Base-by-base conservation (phyloP, 768 basidiomycete species). In the Leccinum olivaceopallidum region DNA sequence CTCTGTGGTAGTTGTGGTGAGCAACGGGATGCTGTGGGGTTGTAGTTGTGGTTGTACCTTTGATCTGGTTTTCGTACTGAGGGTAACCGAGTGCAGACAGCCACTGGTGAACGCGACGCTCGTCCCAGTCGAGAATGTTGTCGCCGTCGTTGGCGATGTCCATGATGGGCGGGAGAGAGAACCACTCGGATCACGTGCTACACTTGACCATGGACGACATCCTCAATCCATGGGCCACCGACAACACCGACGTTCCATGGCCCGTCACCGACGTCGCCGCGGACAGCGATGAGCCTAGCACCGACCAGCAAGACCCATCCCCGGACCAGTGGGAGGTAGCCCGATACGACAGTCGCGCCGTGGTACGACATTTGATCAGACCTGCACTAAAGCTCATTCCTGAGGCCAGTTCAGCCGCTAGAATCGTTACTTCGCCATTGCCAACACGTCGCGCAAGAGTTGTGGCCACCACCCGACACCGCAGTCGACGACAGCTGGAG, bases 11-110 rank as follows among this genome's bases (percentile, higher is more conserved):
- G 64, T 47, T 47, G 47, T 4, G 32, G 56, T 64, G 57, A 61
- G 61, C 53, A 32, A 30, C 22, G 34, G 53, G 22, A 28, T 42
- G 36, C 6, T 56, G 64, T 24, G 9, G 9, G 42, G 6, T n/a
- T 8, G 37, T 26, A 53, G 12, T 34, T 2, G 26, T 32, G 32
- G 50, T 6, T 6, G 54, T 62, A 92, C 94, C 92, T 81, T 83
- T 82, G 67, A 98, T 84, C 76, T 91, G 86, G 44, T 76, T 76
- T 73, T 94, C 89, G 72, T 97, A 97, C 70, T 95, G 92, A 2
- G 89, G 83, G 73, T 88, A 90, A 4, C 95, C 95, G 48, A 96
- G 80, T 34, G 78, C 79, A 22, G 83, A 77, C 59, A 96, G 77
- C 85, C 91, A 95, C n/a, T 75, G 74, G 61, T 92, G 86, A 5